Evolutionary conservation across 2,329 filamentous ascomycete species (phyloP), one percentile per base, ranked within the genome.

Genomic region (Zalaria sp.): DNA sequence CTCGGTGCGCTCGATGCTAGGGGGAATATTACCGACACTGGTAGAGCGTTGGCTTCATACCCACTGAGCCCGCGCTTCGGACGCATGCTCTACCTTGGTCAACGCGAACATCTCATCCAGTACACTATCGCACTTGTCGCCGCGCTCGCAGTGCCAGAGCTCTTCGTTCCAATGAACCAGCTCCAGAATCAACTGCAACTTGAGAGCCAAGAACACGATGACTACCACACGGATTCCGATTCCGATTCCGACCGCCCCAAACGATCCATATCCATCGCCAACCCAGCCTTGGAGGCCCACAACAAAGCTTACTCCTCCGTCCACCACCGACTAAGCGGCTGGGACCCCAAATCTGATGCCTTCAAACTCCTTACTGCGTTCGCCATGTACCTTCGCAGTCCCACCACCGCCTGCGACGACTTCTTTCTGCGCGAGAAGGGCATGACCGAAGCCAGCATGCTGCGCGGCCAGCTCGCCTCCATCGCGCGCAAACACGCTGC

Each of bases 281-380:
- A 50, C 5, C 46, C 51, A 2, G 51, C 47, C 5, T 77, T 79
- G 43, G 79, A 82, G 37, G 72, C 75, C 39, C 71, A 79, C 2
- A 70, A 78, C 18, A 76, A 73, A 55, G 69, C 70, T 34, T 79
- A 75, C 64, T 82, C 84, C 48, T 72, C 77, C 28, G 83, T 81
- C 0, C 86, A 93, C 49, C 77, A 76, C 34, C 79, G 81, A 44
- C 86, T 96, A 52, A 80, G 82, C 57, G 79, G 77, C 44, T 73
- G 88, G 43, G 91, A 95, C 56, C 80, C 85, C 56, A 77, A 74
- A 40, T 85, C 83, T 1, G 91, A 98, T 59, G 87, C 83, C 11
- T 79, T 96, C 52, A 96, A 95, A 62, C 73, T 91, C 34, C 75
- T 96, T 37, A 86, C 88, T 43, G 85, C 89, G 49, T 94, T 89